A percentile compares a stretch with the other conserved stretches of the same genome.
phyloP scores from a whole-genome alignment of 2,329 filamentous ascomycete species.

The Emmonsiellopsis sp. region DNA sequence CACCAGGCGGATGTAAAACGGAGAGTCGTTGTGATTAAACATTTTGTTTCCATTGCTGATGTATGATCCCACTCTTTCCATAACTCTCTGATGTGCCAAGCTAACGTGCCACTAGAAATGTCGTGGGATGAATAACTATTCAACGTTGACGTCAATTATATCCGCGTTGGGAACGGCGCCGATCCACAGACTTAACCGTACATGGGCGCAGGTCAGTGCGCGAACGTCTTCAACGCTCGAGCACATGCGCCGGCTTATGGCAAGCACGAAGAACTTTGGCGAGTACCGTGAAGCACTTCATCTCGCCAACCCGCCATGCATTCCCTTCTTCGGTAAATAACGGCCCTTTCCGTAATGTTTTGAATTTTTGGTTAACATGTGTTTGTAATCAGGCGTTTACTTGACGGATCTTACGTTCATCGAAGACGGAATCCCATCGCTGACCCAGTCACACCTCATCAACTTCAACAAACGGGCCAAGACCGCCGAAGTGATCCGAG shows the following conservation, averaged over 20 bases:
- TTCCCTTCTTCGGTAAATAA: constrained; percentile 84
- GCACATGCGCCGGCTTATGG: constrained; percentile 89
- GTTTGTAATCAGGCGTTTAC: constrained; percentile 63
- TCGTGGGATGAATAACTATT: constrained; percentile 88
- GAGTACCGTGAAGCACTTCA: constrained; percentile 92
- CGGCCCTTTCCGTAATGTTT: background rate
- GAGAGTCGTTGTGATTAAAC: constrained; percentile 93
- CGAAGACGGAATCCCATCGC: constrained; percentile 91
- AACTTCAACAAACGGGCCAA: constrained; percentile 98
- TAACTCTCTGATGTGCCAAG: constrained; percentile 5
- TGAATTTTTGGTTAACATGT: constrained; percentile 10
- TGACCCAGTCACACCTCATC: constrained; percentile 93
- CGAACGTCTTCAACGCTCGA: constrained; percentile 74
- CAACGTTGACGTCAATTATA: constrained; percentile 93
- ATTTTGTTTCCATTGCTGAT: constrained; percentile 93
- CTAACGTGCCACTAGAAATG: constrained; percentile 61
- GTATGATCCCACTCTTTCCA: constrained; percentile 39
- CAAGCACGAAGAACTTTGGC: constrained; percentile 94
- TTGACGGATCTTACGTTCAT: constrained; percentile 97
- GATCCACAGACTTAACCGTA: constrained; percentile 85
- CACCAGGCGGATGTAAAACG: constrained; percentile 92
- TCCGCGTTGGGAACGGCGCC: constrained; percentile 90
- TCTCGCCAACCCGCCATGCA: constrained; percentile 89
- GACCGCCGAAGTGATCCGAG: constrained; percentile 94
- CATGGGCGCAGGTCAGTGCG: constrained; percentile 87